Percentiles rank a stretch among this genome's conserved stretches.
phyloP scores from a whole-genome alignment of 768 basidiomycete species.

The Leccinellum rugosiceps region DNA sequence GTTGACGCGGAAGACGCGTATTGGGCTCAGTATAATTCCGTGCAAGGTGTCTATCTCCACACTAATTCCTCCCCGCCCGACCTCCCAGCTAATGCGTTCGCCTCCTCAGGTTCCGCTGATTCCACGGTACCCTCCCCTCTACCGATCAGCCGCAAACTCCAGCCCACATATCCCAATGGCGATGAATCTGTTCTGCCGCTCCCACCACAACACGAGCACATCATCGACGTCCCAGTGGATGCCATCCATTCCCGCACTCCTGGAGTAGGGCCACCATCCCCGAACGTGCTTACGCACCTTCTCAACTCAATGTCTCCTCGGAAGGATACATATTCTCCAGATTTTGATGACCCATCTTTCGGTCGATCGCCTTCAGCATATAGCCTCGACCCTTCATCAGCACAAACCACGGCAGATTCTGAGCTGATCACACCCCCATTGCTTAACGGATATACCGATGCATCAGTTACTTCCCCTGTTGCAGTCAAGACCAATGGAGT shows the following conservation, averaged over 20 bases:
- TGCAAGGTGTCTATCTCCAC: constrained; percentile 52
- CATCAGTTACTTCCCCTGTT: constrained; percentile 13
- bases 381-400: constrained; percentile 8
- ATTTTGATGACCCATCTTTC: constrained; percentile 6
- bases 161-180: constrained; percentile 4
- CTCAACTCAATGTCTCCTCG: constrained; percentile 27
- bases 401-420: constrained; percentile 20
- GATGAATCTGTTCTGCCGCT: constrained; percentile 1
- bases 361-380: constrained; percentile 6
- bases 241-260: constrained; percentile 16
- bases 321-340: constrained; percentile 13
- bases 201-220: constrained; percentile 6
- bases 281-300: constrained; percentile 22
- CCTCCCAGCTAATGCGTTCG: constrained; percentile 1
- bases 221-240: constrained; percentile 14
- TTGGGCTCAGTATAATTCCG: constrained; percentile 69
- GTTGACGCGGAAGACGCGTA: constrained; percentile 56
- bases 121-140: constrained; percentile 61
- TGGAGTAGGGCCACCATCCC: constrained; percentile 25
- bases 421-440: constrained; percentile 24
- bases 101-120: constrained; percentile 59
- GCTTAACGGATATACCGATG: constrained; percentile 7
- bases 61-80: constrained; percentile 11
- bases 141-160: constrained; percentile 29
- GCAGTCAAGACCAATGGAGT: constrained; percentile 11